Percentiles rank a stretch among this genome's conserved stretches.
phyloP scores from a whole-genome alignment of 129 eudicot genomes.

The Helianthus tuberosus region DNA sequence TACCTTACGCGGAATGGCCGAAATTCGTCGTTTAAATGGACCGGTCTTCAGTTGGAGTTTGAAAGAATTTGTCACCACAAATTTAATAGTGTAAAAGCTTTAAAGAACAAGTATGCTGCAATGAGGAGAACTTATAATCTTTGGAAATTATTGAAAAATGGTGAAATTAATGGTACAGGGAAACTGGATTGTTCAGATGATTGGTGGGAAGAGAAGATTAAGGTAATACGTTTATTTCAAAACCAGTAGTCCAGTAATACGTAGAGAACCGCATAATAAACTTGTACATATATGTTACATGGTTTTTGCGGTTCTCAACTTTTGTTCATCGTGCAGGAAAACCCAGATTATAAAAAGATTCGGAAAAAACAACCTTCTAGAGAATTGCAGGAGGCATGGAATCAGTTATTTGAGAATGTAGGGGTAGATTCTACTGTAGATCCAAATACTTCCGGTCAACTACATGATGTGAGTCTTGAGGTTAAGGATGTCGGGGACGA shows the following conservation, averaged over 20 bases:
- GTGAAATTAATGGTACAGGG: constrained; percentile 6
- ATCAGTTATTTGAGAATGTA: constrained; percentile 22
- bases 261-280: no score
- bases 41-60: constrained; percentile 15
- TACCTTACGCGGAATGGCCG: constrained; percentile 5
- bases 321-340: no score
- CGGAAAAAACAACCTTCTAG: no score
- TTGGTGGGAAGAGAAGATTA: constrained; percentile 25
- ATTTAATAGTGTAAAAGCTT: constrained; percentile 10
- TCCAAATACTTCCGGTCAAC: background rate
- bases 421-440: background rate
- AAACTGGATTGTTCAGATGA: constrained; percentile 23
- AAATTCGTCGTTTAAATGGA: constrained; percentile 19
- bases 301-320: background rate
- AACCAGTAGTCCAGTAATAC: no score
- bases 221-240: background rate
- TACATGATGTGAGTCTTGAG: constrained; percentile 4
- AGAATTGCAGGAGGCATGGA: constrained; percentile 14
- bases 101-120: constrained; percentile 28
- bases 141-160: constrained; percentile 22
- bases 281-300: background rate
- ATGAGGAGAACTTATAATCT: constrained; percentile 19
- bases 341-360: no score
- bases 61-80: constrained; percentile 11
- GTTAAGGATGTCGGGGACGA: background rate